Conservation (phyloP, 169 alveolate species). For the Plasmodium blacklocki region DNA sequence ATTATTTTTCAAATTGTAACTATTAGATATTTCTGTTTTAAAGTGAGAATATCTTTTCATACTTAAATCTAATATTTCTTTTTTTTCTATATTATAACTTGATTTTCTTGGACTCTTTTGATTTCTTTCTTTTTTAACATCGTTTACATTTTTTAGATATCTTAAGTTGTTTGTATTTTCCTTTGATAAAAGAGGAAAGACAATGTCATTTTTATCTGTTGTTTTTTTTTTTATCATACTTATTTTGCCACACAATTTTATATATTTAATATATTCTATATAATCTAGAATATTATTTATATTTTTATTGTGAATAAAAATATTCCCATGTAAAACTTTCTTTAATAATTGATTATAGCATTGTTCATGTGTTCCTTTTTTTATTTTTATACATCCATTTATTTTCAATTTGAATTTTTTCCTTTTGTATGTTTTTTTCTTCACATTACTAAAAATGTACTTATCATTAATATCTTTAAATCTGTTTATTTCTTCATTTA, state of each 20-base stretch:
- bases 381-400: conserved; percentile 35
- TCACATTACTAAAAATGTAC: too few species aligned
- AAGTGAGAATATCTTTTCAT: too few species aligned
- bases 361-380: neutral
- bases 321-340: neutral
- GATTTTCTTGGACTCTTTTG: too few species aligned
- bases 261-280: conserved; percentile 9
- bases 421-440: conserved; percentile 9
- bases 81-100: too few species aligned
- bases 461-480: conserved; percentile 2
- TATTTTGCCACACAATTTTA: conserved; percentile 26
- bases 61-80: too few species aligned
- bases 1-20: too few species aligned
- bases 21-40: too few species aligned
- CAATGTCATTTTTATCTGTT: too few species aligned
- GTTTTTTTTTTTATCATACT: neutral
- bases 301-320: conserved; percentile 10
- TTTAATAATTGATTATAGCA: neutral
- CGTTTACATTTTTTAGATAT: too few species aligned
- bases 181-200: too few species aligned
- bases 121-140: too few species aligned
- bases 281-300: conserved; percentile 7
- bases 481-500: conserved; percentile 7
- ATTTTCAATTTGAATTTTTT: conserved; percentile 24
- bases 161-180: too few species aligned